Conservation (phyloP, 129 eudicot genomes). For the Flaveria linearis region DNA sequence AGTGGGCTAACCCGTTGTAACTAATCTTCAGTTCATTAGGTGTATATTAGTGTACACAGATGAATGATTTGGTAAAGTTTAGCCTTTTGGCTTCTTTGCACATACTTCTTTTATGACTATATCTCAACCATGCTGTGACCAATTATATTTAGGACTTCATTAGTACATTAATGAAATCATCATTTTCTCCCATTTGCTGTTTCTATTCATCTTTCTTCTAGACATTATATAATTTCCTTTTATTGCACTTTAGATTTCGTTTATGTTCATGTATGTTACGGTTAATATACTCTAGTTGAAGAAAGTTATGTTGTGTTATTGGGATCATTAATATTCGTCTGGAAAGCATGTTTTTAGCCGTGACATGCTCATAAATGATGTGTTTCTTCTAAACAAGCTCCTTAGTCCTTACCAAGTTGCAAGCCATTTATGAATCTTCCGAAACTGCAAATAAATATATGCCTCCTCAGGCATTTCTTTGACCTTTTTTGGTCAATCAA, state of each 20-base stretch:
- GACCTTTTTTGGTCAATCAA: not conserved
- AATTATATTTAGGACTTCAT: not conserved
- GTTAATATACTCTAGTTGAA: not conserved
- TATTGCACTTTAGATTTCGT: not conserved
- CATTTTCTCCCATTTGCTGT: not conserved
- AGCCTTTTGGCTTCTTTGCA: too few species aligned
- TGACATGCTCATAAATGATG: not conserved
- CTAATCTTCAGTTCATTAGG: not conserved
- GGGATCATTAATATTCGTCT: not conserved
- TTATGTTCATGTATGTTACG: not conserved
- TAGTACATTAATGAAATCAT: not conserved
- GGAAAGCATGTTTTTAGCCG: not conserved
- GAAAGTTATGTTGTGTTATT: too few species aligned
- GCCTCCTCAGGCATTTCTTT: not conserved
- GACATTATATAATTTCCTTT: not conserved
- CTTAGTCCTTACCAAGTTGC: not conserved
- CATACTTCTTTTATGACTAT: constrained; percentile 3
- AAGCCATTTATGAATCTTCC: not conserved
- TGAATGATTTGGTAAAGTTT: too few species aligned
- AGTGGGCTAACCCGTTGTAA: not conserved
- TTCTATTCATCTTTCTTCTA: not conserved
- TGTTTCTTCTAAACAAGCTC: not conserved
- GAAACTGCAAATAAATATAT: not conserved
- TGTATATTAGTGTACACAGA: too few species aligned
- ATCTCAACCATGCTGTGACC: not conserved